These are phyloP conservation scores for Monosporascus sp. DNA, from an alignment of 2,329 filamentous ascomycete genomes.

Conservation along the genomic window DNA sequence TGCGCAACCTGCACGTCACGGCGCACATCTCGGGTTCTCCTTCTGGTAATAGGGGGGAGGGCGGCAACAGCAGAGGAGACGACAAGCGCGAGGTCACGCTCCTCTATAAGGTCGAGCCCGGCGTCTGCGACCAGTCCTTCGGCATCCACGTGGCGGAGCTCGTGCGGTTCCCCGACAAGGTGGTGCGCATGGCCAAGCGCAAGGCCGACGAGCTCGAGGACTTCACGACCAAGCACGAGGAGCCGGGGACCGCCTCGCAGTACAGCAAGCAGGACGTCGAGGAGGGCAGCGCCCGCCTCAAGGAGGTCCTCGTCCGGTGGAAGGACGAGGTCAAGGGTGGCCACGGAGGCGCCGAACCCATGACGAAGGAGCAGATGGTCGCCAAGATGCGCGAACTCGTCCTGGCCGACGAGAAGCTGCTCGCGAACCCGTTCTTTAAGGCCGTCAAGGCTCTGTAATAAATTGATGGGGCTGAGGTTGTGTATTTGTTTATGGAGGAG, in stretches of 20 bases:
- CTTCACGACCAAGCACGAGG: slow-evolving; percentile 74
- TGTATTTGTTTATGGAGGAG: too few relatives aligned
- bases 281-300: slow-evolving; percentile 78
- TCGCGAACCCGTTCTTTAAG: slow-evolving; percentile 66
- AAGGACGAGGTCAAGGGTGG: slow-evolving; percentile 65
- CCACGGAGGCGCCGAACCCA: slow-evolving; percentile 18
- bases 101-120: slow-evolving; percentile 92
- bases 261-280: slow-evolving; percentile 85
- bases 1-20: slow-evolving; percentile 90
- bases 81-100: slow-evolving; percentile 82
- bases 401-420: slow-evolving; percentile 59
- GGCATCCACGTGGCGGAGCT: slow-evolving; percentile 98
- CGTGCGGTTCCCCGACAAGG: slow-evolving; percentile 92
- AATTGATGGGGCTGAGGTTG: too few relatives aligned
- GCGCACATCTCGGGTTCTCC: slow-evolving; percentile 70
- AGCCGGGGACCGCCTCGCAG: slow-evolving; percentile 38
- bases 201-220: slow-evolving; percentile 98
- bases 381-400: slow-evolving; percentile 75
- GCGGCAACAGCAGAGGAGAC: slow-evolving; percentile 23
- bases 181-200: slow-evolving; percentile 97
- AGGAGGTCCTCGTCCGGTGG: slow-evolving; percentile 78
- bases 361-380: slow-evolving; percentile 73
- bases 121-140: slow-evolving; percentile 95
- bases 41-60: slow-evolving; percentile 26
- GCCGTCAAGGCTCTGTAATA: slow-evolving; percentile 49